Conservation (phyloP, 805 yeast species). For the Pichia pseudocactophila region DNA sequence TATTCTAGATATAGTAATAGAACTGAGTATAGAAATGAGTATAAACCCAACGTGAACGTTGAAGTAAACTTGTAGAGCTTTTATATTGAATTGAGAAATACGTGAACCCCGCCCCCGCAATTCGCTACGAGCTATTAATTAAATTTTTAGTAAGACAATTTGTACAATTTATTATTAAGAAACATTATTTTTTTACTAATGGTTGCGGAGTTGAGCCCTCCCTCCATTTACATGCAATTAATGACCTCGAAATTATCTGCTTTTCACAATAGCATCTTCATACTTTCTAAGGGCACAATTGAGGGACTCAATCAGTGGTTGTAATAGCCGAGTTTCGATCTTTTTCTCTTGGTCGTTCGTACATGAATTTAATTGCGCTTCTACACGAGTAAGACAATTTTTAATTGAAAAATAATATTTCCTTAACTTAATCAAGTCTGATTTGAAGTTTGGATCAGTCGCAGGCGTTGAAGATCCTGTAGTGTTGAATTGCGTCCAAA, state of each 20-base stretch:
- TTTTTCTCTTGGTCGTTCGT: conserved; percentile 12
- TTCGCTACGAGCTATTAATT: too few species aligned
- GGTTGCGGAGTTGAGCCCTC: too few species aligned
- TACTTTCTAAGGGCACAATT: conserved; percentile 39
- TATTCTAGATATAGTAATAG: background rate
- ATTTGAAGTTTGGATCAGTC: conserved; percentile 25
- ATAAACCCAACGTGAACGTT: too few species aligned
- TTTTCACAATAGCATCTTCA: conserved; percentile 30
- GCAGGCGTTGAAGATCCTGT: conserved; percentile 23
- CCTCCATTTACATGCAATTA: too few species aligned
- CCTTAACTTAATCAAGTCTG: conserved; percentile 28
- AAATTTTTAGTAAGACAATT: too few species aligned
- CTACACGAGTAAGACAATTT: conserved; percentile 39
- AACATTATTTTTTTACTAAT: too few species aligned
- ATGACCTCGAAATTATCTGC: too few species aligned
- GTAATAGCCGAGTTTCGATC: conserved; percentile 23
- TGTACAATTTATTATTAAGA: too few species aligned
- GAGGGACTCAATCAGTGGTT: conserved; percentile 38
- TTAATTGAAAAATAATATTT: conserved; percentile 40
- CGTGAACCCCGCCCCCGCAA: too few species aligned
- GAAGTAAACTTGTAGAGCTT: too few species aligned
- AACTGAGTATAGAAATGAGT: too few species aligned
- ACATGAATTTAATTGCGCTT: conserved; percentile 20
- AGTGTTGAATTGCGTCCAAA: conserved; percentile 53
- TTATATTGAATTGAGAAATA: too few species aligned